Base-by-base conservation (phyloP, 371 early-diverging fungal genomes). In the Polyrhizophydium stewartii region DNA sequence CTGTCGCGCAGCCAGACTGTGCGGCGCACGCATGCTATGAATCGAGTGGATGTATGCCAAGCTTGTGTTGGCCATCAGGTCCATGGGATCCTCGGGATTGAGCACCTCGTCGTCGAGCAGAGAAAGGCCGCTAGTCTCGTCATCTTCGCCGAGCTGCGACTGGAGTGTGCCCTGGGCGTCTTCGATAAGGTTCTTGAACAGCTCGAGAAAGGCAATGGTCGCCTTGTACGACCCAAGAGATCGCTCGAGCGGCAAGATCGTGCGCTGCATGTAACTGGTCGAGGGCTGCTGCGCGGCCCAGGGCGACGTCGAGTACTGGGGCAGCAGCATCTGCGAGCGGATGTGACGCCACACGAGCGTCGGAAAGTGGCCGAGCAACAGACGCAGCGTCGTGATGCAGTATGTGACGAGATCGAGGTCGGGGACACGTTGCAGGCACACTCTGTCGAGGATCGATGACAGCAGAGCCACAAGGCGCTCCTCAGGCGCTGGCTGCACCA, bases 401-500 rank as follows among this genome's bases (percentile, higher is more conserved):
- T 3, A 47, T 16, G 49, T 47, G 49, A 16, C 49, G 7, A 47
- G 49, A 3, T 47, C 49, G 28, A 47, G 49, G 7, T 16, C 9
- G 10, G 49, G 49, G 9, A 28, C 22, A 25, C 28, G 49, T 3
- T 47, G 7, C 7, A 47, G 7, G 16, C 49, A 47, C 16, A 16
- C 49, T 3, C 49, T 3, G 49, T 47, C 49, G 7, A 47, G 16
- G 7, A 47, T 16, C 7, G 7, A 16, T 3, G 49, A 3, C 3
- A 47, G 17, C 37, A n/a, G 24, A 91, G 90, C 66, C 88, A 90
- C 64, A 64, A 65, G 67, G 71, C 66, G 55, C 72, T 70, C 41
- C 50, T 62, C 47, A 38, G 27, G 47, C 46, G 10, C 49, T 65
- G 16, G n/a, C 43, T 43, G 43, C n/a, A 17, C n/a, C 43, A 43